phyloP scores from a whole-genome alignment of 805 yeast genomes.

The Wickerhamomyces alni region DNA sequence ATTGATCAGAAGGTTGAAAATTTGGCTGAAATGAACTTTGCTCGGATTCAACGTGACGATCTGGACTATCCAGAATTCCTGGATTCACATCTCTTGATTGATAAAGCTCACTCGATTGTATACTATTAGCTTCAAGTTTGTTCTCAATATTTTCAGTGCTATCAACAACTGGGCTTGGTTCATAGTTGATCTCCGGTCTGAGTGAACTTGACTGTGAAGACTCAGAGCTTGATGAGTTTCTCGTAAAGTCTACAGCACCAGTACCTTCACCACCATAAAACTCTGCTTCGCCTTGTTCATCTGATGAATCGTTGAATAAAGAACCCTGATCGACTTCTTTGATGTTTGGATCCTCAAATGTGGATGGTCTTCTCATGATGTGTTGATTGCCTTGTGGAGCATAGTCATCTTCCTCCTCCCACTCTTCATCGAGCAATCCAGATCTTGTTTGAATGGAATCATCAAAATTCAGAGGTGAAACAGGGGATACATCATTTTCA shows the following conservation, averaged over 20 bases:
- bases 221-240: not conserved
- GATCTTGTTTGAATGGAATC: not conserved
- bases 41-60: no score
- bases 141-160: no score
- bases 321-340: constrained; percentile 4
- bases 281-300: not conserved
- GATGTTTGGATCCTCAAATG: not conserved
- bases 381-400: not conserved
- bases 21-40: no score
- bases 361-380: not conserved
- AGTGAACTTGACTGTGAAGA: constrained; percentile 1
- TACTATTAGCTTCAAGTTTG: not conserved
- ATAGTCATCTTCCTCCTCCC: not conserved
- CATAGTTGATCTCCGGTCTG: constrained; percentile 3
- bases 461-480: constrained; percentile 12
- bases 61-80: no score
- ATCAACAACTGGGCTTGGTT: not conserved
- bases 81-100: no score
- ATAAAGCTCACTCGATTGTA: not conserved
- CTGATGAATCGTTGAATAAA: constrained; percentile 18
- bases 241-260: not conserved
- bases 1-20: no score
- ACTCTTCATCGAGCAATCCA: not conserved
- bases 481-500: constrained; percentile 14
- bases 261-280: not conserved